Evolutionary conservation across 331 rosid species (phyloP).

Genomic region (Acacia concinna): DNA sequence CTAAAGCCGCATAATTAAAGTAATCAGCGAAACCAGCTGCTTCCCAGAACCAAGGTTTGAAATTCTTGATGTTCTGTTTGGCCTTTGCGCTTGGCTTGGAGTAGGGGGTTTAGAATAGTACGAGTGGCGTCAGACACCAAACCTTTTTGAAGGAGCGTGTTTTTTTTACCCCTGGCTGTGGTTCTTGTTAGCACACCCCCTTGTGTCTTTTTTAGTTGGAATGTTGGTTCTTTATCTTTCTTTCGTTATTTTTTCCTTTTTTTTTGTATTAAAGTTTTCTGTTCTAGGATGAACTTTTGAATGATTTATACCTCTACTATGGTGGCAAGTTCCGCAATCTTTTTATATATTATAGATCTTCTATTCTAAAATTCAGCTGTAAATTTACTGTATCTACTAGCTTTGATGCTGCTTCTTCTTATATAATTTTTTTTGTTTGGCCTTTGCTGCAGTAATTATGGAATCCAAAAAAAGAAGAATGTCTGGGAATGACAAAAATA

Average conservation of each 20-base stretch:
- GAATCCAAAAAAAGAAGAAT: conserved; percentile 27
- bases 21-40: neutral
- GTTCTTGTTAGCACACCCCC: neutral
- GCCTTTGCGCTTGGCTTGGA: neutral
- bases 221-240: neutral
- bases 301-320: neutral
- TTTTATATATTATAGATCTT: neutral
- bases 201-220: neutral
- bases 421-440: conserved; percentile 24
- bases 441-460: conserved; percentile 45
- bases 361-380: conserved; percentile 15
- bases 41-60: neutral
- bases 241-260: neutral
- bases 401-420: conserved; percentile 1
- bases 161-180: neutral
- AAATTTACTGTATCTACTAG: conserved; percentile 3
- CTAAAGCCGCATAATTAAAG: neutral
- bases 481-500: conserved; percentile 28
- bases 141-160: neutral
- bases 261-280: neutral
- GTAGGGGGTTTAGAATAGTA: neutral
- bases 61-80: neutral
- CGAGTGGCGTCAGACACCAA: too few species aligned
- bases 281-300: conserved; percentile 4
- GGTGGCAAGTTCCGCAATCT: neutral